Evolutionary conservation across 139 green algal species (phyloP).

Genomic region (Zygnema cylindricum): DNA sequence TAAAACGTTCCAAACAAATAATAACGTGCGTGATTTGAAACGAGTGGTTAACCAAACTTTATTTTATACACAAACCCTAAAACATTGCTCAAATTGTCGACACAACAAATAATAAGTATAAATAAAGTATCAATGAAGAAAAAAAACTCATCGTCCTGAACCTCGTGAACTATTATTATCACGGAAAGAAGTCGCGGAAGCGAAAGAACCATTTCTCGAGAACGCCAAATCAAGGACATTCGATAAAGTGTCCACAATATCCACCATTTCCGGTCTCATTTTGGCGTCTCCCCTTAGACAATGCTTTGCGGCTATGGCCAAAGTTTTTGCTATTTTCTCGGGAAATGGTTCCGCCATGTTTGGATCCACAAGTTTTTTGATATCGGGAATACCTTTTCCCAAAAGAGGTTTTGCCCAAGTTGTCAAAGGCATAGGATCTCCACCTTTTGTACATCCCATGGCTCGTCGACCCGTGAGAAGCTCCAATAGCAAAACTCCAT

Average conservation of each 20-base stretch:
- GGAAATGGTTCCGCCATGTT: constrained; percentile 44
- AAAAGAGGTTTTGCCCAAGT: constrained; percentile 27
- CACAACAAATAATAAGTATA: too few relatives aligned
- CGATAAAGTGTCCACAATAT: constrained; percentile 38
- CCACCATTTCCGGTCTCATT: constrained; percentile 29
- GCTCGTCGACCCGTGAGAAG: constrained; percentile 41
- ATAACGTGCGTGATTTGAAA: too few relatives aligned
- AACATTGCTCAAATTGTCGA: too few relatives aligned
- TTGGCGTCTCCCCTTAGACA: constrained; percentile 37
- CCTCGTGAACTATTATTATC: too few relatives aligned
- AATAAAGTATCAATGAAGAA: too few relatives aligned
- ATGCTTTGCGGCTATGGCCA: constrained; percentile 33
- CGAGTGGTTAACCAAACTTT: too few relatives aligned
- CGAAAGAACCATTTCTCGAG: too few relatives aligned
- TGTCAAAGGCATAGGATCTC: constrained; percentile 19
- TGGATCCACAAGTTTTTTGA: constrained; percentile 19
- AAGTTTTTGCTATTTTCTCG: constrained; percentile 12
- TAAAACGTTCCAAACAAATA: too few relatives aligned
- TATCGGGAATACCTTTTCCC: not conserved
- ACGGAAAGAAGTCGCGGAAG: too few relatives aligned
- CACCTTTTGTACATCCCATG: constrained; percentile 23
- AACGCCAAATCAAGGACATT: not conserved
- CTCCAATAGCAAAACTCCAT: constrained; percentile 40
- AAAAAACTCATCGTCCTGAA: too few relatives aligned
- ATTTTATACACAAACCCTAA: too few relatives aligned